Evolutionary conservation across 2,329 filamentous ascomycete genomes (phyloP), one percentile per base, ranked within the genome.

Genomic region (Arthrobotrys conoides): DNA sequence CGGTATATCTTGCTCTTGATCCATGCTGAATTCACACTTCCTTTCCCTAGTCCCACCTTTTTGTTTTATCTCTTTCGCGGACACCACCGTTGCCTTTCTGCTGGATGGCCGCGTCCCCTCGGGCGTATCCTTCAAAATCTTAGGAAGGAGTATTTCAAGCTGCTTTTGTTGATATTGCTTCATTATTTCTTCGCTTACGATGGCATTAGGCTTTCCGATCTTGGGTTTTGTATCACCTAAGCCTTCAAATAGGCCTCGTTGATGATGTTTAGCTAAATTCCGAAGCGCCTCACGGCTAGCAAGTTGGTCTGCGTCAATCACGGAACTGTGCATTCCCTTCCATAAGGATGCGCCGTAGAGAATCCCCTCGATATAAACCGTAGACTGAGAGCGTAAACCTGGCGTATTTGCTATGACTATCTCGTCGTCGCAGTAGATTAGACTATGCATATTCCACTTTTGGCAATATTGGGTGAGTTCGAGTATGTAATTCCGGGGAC

Each of bases 221-320:
- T 24, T 30, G 9, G 6, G 9, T 6, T 16, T 8, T 8, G 30
- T 20, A 38, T 30, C 4, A 6, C 2, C 53, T 6, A 2, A 2
- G 2, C 5, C 53, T 16, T 59, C 30, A 22, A 38, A 59, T 9
- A 59, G 9, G 14, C 22, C 10, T 30, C 14, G n/a, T 27, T 38
- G 53, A 16, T 70, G 33, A 24, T 70, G 46, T 12, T 46, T 9
- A 27, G 20, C 24, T 16, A 71, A 20, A 44, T 63, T 51, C 16
- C 53, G 20, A 30, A 71, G 67, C 2, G 67, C 67, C 30, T 71
- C 53, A 8, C 55, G 53, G 20, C 55, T 63, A 14, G 41, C 48
- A 33, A 63, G 16, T n/a, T 24, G 14, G 22, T 63, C n/a, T 30
- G 44, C 33, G 1, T 63, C 44, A 1, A 22, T 8, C 24, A 16